A percentile compares a stretch with the other conserved stretches of the same genome.
phyloP scores from a whole-genome alignment of 306 rosid genomes.

The Gastrolobium bilobum region DNA sequence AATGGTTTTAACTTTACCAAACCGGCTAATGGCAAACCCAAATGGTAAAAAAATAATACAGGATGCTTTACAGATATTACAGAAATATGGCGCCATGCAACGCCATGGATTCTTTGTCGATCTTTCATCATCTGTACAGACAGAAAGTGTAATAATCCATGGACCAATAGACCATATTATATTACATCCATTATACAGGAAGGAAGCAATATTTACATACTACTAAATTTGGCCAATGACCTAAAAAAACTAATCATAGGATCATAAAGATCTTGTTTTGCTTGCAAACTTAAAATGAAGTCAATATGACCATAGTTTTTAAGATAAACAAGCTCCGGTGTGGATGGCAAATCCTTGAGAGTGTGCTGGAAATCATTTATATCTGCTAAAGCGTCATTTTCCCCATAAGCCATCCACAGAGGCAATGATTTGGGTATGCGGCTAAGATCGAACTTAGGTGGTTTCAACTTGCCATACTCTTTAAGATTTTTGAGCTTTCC shows the following conservation, averaged over 20 bases:
- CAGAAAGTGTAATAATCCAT: conserved; percentile 46
- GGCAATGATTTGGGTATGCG: conserved; percentile 85
- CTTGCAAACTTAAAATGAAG: conserved; percentile 76
- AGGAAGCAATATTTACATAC: conserved; percentile 47
- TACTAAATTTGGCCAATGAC: conserved; percentile 50
- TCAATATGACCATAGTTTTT: conserved; percentile 87
- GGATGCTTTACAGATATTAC: conserved; percentile 18
- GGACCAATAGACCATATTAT: conserved; percentile 36
- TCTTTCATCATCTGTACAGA: conserved; percentile 38
- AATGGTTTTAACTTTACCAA: not conserved
- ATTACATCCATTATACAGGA: conserved; percentile 40
- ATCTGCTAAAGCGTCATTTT: conserved; percentile 86
- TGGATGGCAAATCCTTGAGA: conserved; percentile 69
- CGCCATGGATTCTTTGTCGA: conserved; percentile 5
- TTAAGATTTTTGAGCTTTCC: conserved; percentile 77
- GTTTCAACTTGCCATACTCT: conserved; percentile 71
- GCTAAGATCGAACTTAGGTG: conserved; percentile 82
- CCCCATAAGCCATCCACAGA: conserved; percentile 93
- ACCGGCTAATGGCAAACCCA: not conserved
- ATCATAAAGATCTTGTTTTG: conserved; percentile 82
- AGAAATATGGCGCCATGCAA: not conserved
- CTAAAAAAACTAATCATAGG: conserved; percentile 68
- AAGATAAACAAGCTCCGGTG: conserved; percentile 84
- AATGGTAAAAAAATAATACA: not conserved
- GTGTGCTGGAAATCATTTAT: conserved; percentile 70